These are phyloP conservation scores for Schizophyllum amplum DNA, from an alignment of 1,284 basidiomycete genomes.

Conservation along the genomic window DNA sequence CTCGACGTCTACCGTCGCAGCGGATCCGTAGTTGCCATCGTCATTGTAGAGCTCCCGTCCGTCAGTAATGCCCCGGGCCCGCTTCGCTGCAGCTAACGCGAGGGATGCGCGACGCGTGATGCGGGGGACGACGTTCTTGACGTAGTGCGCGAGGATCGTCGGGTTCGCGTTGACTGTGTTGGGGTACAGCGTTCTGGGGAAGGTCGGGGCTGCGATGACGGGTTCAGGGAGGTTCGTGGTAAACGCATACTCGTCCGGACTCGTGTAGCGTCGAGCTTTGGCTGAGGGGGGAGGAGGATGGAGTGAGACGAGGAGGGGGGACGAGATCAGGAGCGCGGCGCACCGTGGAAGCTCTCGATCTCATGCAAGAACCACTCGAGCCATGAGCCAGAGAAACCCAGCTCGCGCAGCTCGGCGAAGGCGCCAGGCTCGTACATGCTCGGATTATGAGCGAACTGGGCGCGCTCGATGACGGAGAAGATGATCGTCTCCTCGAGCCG, in stretches of 20 bases:
- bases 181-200: slow-evolving; percentile 76
- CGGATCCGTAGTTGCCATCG: slow-evolving; percentile 96
- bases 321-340: slow-evolving; percentile 25
- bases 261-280: slow-evolving; percentile 88
- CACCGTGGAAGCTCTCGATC: slow-evolving; percentile 91
- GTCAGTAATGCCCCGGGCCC: slow-evolving; percentile 55
- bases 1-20: slow-evolving; percentile 92
- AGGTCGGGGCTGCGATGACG: slow-evolving; percentile 69
- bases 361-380: slow-evolving; percentile 97
- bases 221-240: slow-evolving; percentile 78
- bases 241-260: slow-evolving; percentile 98
- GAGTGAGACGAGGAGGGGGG: background rate
- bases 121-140: slow-evolving; percentile 70
- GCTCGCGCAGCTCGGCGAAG: slow-evolving; percentile 68
- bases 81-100: slow-evolving; percentile 50
- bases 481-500: slow-evolving; percentile 98
- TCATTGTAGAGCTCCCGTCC: slow-evolving; percentile 63
- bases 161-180: slow-evolving; percentile 85
- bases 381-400: slow-evolving; percentile 82
- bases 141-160: slow-evolving; percentile 88
- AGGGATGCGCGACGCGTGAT: slow-evolving; percentile 70
- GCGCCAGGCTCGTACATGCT: slow-evolving; percentile 79
- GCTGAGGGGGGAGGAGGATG: slow-evolving; percentile 38
- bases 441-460: slow-evolving; percentile 94
- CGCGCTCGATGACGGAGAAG: slow-evolving; percentile 92